Evolutionary conservation across 1,284 basidiomycete species (phyloP).

Genomic region (Melampsora occidentalis): DNA sequence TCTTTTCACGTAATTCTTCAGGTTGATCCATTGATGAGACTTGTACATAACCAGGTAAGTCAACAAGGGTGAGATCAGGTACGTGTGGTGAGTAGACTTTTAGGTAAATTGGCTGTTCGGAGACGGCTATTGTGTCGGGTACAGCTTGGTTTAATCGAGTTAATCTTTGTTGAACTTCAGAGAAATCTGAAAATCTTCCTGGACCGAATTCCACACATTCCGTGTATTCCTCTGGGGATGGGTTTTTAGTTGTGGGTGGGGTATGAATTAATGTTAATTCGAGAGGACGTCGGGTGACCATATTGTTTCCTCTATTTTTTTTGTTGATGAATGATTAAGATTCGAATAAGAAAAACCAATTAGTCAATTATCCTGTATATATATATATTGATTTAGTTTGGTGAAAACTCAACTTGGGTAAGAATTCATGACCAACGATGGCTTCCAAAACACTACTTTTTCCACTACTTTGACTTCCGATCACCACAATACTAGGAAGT

Average conservation of each 20-base stretch:
- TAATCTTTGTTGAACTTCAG: conserved; percentile 82
- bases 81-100: conserved; percentile 93
- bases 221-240: conserved; percentile 76
- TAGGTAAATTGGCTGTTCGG: conserved; percentile 91
- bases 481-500: conserved; percentile 93
- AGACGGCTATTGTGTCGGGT: conserved; percentile 80
- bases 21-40: conserved; percentile 93
- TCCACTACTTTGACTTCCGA: conserved; percentile 95
- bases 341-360: neutral
- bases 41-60: conserved; percentile 96
- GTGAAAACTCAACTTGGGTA: conserved; percentile 74
- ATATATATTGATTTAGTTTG: neutral
- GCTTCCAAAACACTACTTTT: conserved; percentile 97
- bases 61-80: conserved; percentile 93
- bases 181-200: conserved; percentile 83
- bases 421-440: conserved; percentile 95
- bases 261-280: conserved; percentile 96
- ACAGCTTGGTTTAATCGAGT: conserved; percentile 94
- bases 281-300: conserved; percentile 97
- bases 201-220: conserved; percentile 87
- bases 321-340: neutral
- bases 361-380: conserved; percentile 2
- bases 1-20: conserved; percentile 89
- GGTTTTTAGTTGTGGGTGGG: conserved; percentile 61
- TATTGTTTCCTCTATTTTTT: conserved; percentile 80